Base-by-base conservation (phyloP, 805 yeast species). In the Lipomyces yamadae region DNA sequence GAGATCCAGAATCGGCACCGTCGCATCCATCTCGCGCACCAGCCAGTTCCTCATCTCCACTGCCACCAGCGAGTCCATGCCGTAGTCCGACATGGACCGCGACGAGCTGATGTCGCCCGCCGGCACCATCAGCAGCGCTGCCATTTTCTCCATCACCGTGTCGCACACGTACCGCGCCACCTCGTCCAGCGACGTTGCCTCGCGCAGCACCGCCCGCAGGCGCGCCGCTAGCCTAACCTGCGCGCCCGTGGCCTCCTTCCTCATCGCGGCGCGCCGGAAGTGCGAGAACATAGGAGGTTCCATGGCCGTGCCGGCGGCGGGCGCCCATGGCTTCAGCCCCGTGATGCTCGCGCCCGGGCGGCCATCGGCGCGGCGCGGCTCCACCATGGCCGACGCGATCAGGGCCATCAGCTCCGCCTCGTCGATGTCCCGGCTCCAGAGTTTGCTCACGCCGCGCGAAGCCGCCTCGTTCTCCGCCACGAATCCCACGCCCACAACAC, bases 401-500 rank as follows among this genome's bases (percentile, higher is more conserved):
- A 37, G 42, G 42, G 42, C 42, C 42, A 37, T 37, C 42, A 37
- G 42, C 42, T 37, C 42, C 42, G 42, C 42, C 42, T 37, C 42
- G 42, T 37, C 42, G 42, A 37, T 37, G 42, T 37, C 42, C 8
- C 42, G 42, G 10, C 42, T 37, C 42, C 42, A 37, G 5, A 37
- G 42, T 13, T 37, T 2, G 42, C 42, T 37, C 42, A 37, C 42
- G 10, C 42, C 42, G 42, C 42, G 42, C 42, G 42, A 37, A 13
- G 42, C 42, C 42, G 42, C 42, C 42, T 37, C 42, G 42, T 37
- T 37, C 42, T 39, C 45, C 15, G 45, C 45, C 15, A 39, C 45
- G 45, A 10, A 39, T 7, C 45, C 45, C 15, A 39, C 45, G 13
- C 15, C 45, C 13, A 10, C 15, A 10, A 39, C 45, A 10, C 13